These are phyloP conservation scores for Dunaliella primolecta DNA, from an alignment of 139 green algal genomes.

Conservation along the genomic window DNA sequence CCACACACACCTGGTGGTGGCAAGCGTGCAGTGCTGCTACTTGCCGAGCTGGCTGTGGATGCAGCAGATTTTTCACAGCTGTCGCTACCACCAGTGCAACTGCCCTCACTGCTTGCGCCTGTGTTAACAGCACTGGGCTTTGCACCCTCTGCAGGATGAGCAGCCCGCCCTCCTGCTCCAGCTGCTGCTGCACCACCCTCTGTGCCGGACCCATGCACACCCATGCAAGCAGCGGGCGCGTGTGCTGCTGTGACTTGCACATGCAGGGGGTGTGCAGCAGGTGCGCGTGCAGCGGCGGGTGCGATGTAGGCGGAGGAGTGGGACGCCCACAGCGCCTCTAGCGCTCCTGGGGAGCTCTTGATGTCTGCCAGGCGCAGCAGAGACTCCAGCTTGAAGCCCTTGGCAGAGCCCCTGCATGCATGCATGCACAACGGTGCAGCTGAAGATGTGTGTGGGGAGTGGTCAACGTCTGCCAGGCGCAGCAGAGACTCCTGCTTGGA, in stretches of 20 bases:
- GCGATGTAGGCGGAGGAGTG: constrained; percentile 22
- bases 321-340: not conserved
- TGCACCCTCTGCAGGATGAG: not conserved
- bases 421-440: too few relatives aligned
- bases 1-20: too few relatives aligned
- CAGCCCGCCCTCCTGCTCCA: not conserved
- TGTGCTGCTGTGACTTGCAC: not conserved
- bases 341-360: constrained; percentile 22
- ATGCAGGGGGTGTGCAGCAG: not conserved
- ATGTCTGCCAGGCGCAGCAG: constrained; percentile 54
- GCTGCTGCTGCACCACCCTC: not conserved
- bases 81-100: not conserved
- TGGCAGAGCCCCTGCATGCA: constrained; percentile 35
- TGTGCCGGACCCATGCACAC: not conserved
- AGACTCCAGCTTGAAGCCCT: constrained; percentile 59
- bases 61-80: too few relatives aligned
- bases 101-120: not conserved
- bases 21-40: too few relatives aligned
- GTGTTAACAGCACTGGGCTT: not conserved
- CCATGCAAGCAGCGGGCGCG: not conserved
- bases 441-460: too few relatives aligned
- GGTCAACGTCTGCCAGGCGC: constrained; percentile 46
- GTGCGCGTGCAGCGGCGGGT: not conserved
- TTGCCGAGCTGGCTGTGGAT: too few relatives aligned
- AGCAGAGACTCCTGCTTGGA: constrained; percentile 57